Evolutionary conservation across 345 rosid species (phyloP), one percentile per base, ranked within the genome.

Genomic region (Reutealis trisperma): DNA sequence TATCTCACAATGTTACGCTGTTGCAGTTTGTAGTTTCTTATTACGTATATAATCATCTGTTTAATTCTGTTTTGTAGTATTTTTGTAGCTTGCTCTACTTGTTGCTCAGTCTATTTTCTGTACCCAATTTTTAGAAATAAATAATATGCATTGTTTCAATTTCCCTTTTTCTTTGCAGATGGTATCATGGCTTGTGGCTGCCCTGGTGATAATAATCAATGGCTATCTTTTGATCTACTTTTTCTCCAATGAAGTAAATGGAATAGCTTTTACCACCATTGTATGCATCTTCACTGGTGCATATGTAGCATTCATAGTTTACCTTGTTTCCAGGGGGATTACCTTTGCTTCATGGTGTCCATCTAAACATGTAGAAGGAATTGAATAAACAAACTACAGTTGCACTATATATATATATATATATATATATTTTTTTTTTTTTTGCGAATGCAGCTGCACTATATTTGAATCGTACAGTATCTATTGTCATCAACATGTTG

Each of bases 201-300:
- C 51, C 5, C 77, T 95, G 32, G 98, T 95, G 89, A 95, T 95
- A 1, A 76, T 90, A 78, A 95, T 95, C 77, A 95, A 95, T 19
- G 94, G 93, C 3, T 95, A 95, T 79, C 97, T 95, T 25, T 64
- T 95, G 81, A 30, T 89, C 21, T 97, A 95, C 71, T 92, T 93
- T 82, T 92, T 92, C 87, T 77, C 87, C 71, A 68, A 70, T 1
- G 97, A 92, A 83, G 97, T 87, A 71, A 78, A 67, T 45, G 90
- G 96, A 19, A 44, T 86, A 11, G 4, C 72, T 42, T 82, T 87
- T 25, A 66, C 92, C 1, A 76, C 79, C 15, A 66, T 77, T 1
- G 82, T 92, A 65, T 77, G 67, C 16, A 65, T 54, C 69, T 86
- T 90, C 65, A 90, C 92, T 0, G 83, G 79, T 34, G 89, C 87